Percentiles rank a stretch among this genome's conserved stretches.
Conservation (phyloP, 345 rosid species). For the Pugionium dolabratum region DNA sequence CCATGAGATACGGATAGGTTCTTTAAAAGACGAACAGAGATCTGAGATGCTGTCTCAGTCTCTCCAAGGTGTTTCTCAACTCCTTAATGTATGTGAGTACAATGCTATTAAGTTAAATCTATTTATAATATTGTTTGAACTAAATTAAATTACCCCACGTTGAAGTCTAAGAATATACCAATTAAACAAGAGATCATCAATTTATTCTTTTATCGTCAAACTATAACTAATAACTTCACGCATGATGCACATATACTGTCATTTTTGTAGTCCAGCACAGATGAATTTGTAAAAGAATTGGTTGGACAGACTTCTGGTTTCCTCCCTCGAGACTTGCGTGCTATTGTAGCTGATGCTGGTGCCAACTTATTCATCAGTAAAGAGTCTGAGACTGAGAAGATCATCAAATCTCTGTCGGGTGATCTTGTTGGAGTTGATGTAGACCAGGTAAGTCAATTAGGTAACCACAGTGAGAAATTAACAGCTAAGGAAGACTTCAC, state of each 20-base stretch:
- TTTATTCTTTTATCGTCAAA: background rate
- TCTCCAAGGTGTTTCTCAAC: constrained; percentile 66
- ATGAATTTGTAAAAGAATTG: constrained; percentile 66
- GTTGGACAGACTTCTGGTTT: constrained; percentile 96
- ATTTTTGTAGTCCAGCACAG: constrained; percentile 61
- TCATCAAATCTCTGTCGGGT: constrained; percentile 37
- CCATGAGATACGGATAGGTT: constrained; percentile 81
- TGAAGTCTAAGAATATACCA: background rate
- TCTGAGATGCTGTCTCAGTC: constrained; percentile 68
- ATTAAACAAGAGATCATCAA: background rate
- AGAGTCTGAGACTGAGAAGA: constrained; percentile 43
- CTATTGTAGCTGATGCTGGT: constrained; percentile 89
- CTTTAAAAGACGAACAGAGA: constrained; percentile 84
- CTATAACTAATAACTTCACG: constrained; percentile 9
- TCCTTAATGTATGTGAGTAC: constrained; percentile 61
- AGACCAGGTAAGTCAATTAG: constrained; percentile 40
- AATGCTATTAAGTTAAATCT: constrained; percentile 3
- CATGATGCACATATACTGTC: constrained; percentile 37
- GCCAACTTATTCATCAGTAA: constrained; percentile 57
- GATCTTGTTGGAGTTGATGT: constrained; percentile 41
- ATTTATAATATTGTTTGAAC: constrained; percentile 9
- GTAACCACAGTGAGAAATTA: constrained; percentile 36
- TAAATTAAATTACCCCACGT: background rate
- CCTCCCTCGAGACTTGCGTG: constrained; percentile 82
- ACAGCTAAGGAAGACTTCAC: constrained; percentile 54